Percentiles rank a stretch among this genome's conserved stretches.
Evolutionary conservation across 805 yeast species (phyloP).

Genomic region (Komagataella pseudopastoris): DNA sequence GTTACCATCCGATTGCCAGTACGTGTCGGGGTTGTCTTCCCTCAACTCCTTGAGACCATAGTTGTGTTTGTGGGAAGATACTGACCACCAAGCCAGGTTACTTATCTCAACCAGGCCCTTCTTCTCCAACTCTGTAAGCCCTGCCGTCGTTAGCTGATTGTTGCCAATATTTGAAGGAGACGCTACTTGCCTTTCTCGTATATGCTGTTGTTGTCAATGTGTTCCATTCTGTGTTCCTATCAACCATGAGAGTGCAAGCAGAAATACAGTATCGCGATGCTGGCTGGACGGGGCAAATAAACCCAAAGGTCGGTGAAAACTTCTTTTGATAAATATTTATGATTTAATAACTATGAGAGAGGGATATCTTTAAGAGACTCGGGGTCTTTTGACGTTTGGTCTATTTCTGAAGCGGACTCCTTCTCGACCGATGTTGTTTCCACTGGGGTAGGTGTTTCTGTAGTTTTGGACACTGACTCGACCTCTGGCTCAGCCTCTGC

Average conservation of each 20-base stretch:
- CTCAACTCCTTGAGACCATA: slow-evolving; percentile 60
- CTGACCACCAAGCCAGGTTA: slow-evolving; percentile 70
- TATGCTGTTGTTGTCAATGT: neutral
- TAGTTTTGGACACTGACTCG: neutral
- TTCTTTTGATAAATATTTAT: neutral
- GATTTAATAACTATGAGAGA: neutral
- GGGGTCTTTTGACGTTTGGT: neutral
- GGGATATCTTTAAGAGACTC: neutral
- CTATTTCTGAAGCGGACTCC: neutral
- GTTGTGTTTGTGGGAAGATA: slow-evolving; percentile 64
- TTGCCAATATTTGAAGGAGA: neutral
- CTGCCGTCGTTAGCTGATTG: neutral
- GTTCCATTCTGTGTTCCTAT: neutral
- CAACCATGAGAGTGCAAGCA: neutral
- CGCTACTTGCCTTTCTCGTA: neutral
- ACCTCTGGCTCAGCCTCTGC: neutral
- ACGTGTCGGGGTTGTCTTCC: slow-evolving; percentile 57
- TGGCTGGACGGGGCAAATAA: neutral
- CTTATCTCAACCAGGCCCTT: slow-evolving; percentile 64
- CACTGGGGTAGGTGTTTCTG: neutral
- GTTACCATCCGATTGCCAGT: slow-evolving; percentile 93
- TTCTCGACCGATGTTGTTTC: neutral
- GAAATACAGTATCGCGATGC: neutral
- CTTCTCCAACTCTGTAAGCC: slow-evolving; percentile 32
- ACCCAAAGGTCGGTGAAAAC: neutral